phyloP scores from a whole-genome alignment of 2,329 filamentous ascomycete genomes.

The Fusarium brachygibbosum region DNA sequence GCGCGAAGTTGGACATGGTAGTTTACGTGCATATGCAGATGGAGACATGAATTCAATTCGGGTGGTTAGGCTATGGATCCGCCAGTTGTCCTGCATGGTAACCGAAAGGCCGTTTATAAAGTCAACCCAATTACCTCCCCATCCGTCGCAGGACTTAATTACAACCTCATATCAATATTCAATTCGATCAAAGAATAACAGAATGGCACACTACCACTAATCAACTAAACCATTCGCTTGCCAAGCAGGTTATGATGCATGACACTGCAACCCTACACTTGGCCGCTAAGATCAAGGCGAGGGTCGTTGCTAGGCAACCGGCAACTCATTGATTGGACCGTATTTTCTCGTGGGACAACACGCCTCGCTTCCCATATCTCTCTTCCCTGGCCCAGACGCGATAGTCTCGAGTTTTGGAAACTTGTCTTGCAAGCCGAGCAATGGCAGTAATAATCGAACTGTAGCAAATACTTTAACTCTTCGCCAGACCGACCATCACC shows the following conservation, averaged over 20 bases:
- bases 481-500: constrained; percentile 26
- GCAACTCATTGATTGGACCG: constrained; percentile 50
- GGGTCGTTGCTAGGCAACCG: constrained; percentile 53
- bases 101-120: constrained; percentile 1
- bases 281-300: constrained; percentile 21
- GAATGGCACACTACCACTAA: neutral
- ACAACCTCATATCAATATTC: neutral
- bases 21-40: neutral
- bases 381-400: constrained; percentile 50
- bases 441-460: constrained; percentile 58
- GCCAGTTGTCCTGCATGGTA: constrained; percentile 9
- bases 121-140: neutral
- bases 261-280: constrained; percentile 31
- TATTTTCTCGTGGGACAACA: constrained; percentile 48
- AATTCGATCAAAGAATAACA: neutral
- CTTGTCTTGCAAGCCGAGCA: constrained; percentile 51
- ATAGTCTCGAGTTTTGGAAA: constrained; percentile 54
- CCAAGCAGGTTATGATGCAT: constrained; percentile 11
- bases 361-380: constrained; percentile 38
- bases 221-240: neutral
- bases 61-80: neutral
- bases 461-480: constrained; percentile 56
- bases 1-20: neutral
- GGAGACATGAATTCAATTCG: neutral
- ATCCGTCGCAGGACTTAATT: neutral